phyloP scores from a whole-genome alignment of 2,329 filamentous ascomycete genomes.

The Alternaria triticina region DNA sequence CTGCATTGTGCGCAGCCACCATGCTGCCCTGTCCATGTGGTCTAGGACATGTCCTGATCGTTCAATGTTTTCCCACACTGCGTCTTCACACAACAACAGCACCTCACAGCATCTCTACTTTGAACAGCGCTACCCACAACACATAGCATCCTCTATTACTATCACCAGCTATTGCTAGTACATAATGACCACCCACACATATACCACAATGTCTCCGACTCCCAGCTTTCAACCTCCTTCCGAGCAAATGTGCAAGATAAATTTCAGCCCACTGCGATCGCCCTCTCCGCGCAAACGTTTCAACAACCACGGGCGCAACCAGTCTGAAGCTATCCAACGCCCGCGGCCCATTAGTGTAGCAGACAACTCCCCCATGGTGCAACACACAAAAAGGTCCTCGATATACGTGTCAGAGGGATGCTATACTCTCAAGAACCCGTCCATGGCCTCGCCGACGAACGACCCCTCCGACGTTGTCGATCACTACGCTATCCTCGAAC shows the following conservation, averaged over 20 bases:
- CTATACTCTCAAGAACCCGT: constrained; percentile 23
- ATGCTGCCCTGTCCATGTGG: constrained; percentile 14
- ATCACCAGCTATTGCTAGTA: constrained; percentile 5
- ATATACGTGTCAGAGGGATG: constrained; percentile 36
- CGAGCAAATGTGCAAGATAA: constrained; percentile 26
- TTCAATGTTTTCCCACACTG: constrained; percentile 17
- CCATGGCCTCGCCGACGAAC: constrained; percentile 26
- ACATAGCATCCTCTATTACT: constrained; percentile 8
- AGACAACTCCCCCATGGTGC: constrained; percentile 15
- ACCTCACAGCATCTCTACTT: constrained; percentile 4
- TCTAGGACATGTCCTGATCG: constrained; percentile 21
- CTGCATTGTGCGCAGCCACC: constrained; percentile 19
- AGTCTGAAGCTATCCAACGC: constrained; percentile 29
- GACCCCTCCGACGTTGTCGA: constrained; percentile 31
- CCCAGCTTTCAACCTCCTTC: constrained; percentile 11
- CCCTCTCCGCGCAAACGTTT: constrained; percentile 17
- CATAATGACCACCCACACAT: constrained; percentile 25
- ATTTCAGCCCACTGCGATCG: constrained; percentile 26
- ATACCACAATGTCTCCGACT: constrained; percentile 14
- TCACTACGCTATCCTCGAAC: constrained; percentile 40
- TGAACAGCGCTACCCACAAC: not conserved
- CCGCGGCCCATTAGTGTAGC: constrained; percentile 26
- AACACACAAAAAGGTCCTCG: constrained; percentile 30
- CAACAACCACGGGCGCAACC: constrained; percentile 28
- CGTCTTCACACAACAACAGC: constrained; percentile 15